Percentiles rank a stretch among this genome's conserved stretches.
These are phyloP conservation scores for Paracoccidioides lutzii DNA, from an alignment of 2,329 filamentous ascomycete genomes.

Conservation along the genomic window DNA sequence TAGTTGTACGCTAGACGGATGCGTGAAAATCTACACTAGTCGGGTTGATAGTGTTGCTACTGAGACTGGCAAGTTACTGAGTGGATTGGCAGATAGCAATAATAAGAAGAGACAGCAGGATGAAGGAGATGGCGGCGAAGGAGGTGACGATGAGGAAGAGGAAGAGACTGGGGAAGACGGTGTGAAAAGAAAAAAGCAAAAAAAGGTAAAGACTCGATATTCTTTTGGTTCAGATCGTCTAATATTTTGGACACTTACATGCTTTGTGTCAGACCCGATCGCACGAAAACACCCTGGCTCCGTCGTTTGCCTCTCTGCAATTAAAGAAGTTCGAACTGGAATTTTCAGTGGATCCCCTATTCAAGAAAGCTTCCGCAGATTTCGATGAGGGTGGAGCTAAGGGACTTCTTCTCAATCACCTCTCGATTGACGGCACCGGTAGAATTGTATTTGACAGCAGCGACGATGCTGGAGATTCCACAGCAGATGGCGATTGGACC, in stretches of 20 bases:
- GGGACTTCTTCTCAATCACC: constrained; percentile 82
- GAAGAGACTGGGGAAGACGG: constrained; percentile 35
- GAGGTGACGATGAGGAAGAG: constrained; percentile 50
- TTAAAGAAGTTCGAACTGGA: constrained; percentile 97
- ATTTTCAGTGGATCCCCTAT: constrained; percentile 92
- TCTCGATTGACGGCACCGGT: constrained; percentile 86
- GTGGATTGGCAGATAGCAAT: constrained; percentile 67
- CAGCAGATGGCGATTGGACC: constrained; percentile 22
- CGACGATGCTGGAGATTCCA: constrained; percentile 57
- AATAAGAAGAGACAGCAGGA: constrained; percentile 56
- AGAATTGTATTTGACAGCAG: constrained; percentile 98
- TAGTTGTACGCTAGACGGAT: constrained; percentile 92
- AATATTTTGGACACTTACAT: constrained; percentile 9
- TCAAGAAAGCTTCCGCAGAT: constrained; percentile 96
- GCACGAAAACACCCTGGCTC: constrained; percentile 84
- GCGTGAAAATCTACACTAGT: constrained; percentile 98
- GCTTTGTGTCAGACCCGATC: constrained; percentile 47
- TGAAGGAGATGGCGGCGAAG: constrained; percentile 49
- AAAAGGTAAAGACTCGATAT: constrained; percentile 48
- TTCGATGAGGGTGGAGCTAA: constrained; percentile 98
- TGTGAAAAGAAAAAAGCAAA: constrained; percentile 43
- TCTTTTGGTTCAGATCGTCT: neutral
- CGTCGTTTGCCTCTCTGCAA: constrained; percentile 75
- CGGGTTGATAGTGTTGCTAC: constrained; percentile 96
- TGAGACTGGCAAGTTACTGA: constrained; percentile 88